phyloP scores from a whole-genome alignment of 352 stramenopile genomes.

The Halophytophthora polymorphica region DNA sequence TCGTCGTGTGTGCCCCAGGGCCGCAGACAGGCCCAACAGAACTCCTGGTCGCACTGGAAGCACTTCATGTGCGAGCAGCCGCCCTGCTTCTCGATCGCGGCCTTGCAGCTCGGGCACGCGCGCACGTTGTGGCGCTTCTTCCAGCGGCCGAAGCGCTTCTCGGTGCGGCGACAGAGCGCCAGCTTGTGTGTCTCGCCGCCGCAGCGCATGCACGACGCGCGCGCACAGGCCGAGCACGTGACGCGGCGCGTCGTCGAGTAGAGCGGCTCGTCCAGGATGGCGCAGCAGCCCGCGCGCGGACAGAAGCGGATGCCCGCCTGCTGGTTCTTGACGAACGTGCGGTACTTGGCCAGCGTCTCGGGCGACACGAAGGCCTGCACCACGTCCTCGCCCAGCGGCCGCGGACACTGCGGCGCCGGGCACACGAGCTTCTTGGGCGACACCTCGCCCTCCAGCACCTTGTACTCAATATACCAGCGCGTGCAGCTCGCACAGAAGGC shows the following conservation, averaged over 20 bases:
- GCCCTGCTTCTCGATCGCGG: slow-evolving; percentile 81
- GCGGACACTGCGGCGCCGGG: slow-evolving; percentile 51
- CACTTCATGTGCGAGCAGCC: slow-evolving; percentile 86
- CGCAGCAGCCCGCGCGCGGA: slow-evolving; percentile 58
- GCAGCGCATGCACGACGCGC: slow-evolving; percentile 72
- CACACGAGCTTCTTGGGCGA: slow-evolving; percentile 74
- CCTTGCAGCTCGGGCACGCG: slow-evolving; percentile 61
- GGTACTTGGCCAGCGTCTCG: slow-evolving; percentile 60
- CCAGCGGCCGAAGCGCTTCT: slow-evolving; percentile 68
- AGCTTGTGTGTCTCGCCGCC: slow-evolving; percentile 55
- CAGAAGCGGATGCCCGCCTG: slow-evolving; percentile 69
- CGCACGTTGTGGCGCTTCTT: slow-evolving; percentile 70
- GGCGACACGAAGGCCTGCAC: slow-evolving; percentile 50
- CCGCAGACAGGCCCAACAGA: slow-evolving; percentile 79
- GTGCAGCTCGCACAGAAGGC: slow-evolving; percentile 63
- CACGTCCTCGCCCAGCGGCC: slow-evolving; percentile 43
- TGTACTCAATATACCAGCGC: slow-evolving; percentile 73
- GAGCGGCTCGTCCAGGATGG: slow-evolving; percentile 51
- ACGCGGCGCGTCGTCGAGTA: slow-evolving; percentile 42
- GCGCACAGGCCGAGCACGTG: slow-evolving; percentile 39
- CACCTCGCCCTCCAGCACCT: slow-evolving; percentile 74
- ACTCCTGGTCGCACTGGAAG: slow-evolving; percentile 82
- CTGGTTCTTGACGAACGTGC: slow-evolving; percentile 63
- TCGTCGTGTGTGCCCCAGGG: slow-evolving; percentile 71
- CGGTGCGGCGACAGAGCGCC: slow-evolving; percentile 49